Evolutionary conservation across 768 basidiomycete genomes (phyloP).

Genomic region (Udeniomyces megalosporus): DNA sequence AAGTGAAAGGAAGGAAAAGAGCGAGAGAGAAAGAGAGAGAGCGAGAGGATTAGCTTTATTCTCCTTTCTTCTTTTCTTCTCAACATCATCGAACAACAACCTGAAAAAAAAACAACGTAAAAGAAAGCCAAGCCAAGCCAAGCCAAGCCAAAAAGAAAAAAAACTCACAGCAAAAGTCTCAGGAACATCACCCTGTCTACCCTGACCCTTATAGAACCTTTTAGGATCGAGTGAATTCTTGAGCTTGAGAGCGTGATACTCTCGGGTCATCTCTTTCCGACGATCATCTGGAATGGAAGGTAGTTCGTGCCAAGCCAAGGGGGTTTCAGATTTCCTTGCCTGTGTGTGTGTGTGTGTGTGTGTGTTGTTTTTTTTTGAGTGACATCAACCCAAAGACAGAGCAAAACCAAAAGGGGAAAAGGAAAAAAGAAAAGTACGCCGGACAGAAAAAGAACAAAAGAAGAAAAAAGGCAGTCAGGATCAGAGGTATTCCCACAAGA

Average conservation of each 20-base stretch:
- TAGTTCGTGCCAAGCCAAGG: conserved; percentile 9
- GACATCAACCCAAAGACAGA: neutral
- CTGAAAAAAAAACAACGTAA: neutral
- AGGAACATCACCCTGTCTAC: conserved; percentile 53
- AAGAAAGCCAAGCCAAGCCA: neutral
- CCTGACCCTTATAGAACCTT: conserved; percentile 50
- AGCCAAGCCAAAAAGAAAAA: neutral
- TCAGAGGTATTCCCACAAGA: too few relatives aligned
- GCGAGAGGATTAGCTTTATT: too few relatives aligned
- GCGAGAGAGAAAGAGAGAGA: conserved; percentile 1
- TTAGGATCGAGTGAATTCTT: conserved; percentile 83
- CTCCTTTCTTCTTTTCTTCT: neutral
- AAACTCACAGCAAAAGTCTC: conserved; percentile 68
- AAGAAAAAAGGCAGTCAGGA: too few relatives aligned
- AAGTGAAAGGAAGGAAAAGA: neutral
- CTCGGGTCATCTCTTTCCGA: conserved; percentile 46
- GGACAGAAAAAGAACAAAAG: neutral
- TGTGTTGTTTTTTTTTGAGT: too few relatives aligned
- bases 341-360: too few relatives aligned
- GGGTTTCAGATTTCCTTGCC: neutral
- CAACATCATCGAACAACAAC: neutral
- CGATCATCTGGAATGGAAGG: conserved; percentile 13
- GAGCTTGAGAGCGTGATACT: conserved; percentile 72
- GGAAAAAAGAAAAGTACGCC: neutral
- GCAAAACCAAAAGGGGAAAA: neutral